Percentiles rank a stretch among this genome's conserved stretches.
Evolutionary conservation across 2,329 filamentous ascomycete species (phyloP).

Genomic region (Massarina eburnea): DNA sequence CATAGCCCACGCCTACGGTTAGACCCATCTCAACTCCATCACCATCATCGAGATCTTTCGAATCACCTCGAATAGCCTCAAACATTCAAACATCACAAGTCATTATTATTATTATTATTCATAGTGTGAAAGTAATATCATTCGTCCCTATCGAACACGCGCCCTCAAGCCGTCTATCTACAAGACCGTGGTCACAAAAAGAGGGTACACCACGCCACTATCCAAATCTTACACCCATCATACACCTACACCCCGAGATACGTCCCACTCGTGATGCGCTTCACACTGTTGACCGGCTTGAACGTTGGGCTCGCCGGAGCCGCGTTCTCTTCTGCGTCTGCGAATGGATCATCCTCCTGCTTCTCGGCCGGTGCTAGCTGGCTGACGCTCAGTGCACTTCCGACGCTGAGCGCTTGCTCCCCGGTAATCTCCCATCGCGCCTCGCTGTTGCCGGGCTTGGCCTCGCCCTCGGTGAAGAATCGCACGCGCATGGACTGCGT

Average conservation of each 20-base stretch:
- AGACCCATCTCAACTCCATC: background rate
- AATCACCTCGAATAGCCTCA: too few species aligned
- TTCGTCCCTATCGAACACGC: constrained; percentile 1
- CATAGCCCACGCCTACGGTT: background rate
- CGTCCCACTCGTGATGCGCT: constrained; percentile 42
- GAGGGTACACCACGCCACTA: background rate
- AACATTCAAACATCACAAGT: too few species aligned
- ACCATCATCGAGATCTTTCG: background rate
- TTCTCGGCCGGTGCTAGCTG: constrained; percentile 43
- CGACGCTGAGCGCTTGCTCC: constrained; percentile 50
- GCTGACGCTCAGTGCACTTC: constrained; percentile 65
- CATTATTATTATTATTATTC: too few species aligned
- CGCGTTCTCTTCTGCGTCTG: constrained; percentile 57
- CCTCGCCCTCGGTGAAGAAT: constrained; percentile 71
- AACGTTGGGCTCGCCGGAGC: constrained; percentile 29
- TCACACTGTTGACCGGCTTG: constrained; percentile 38
- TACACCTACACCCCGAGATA: constrained; percentile 36
- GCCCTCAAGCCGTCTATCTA: background rate
- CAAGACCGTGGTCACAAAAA: background rate
- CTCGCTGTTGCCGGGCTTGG: constrained; percentile 76
- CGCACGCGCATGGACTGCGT: constrained; percentile 80
- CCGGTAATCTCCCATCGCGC: constrained; percentile 73
- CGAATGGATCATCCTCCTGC: constrained; percentile 67
- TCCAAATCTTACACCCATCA: background rate
- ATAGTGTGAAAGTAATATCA: background rate